Base-by-base conservation (phyloP, 2,329 filamentous ascomycete genomes). In the Colletotrichum camelliae region DNA sequence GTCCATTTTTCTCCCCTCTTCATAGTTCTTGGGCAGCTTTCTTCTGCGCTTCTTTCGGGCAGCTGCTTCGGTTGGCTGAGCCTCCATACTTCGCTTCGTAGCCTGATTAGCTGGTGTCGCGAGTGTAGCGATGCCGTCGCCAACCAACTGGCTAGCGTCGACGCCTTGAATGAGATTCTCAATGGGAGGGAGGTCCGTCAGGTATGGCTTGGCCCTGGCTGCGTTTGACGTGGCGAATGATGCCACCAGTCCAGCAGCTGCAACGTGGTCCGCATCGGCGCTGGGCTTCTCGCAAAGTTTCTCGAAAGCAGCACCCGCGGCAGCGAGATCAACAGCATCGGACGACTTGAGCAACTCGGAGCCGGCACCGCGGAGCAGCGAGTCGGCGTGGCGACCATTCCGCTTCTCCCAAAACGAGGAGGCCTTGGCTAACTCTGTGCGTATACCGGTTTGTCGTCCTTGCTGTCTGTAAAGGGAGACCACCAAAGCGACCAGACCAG, bases 201-300 rank as follows among this genome's bases (percentile, higher is more conserved):
- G 84, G 72, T 93, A 87, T 1, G 88, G 82, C 70, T 91, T 85
- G 24, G 92, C 87, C 77, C 90, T 90, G 10, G 88, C 82, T 2
- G 90, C 89, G 76, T 94, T 88, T 2, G 86, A 87, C 3, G 91
- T 91, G 33, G 94, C 94, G 79, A 94, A 92, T 12, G 96, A 93
- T 4, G 97, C 97, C 9, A 98, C 91, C n/a, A 97, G 91, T 2
- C 97, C 97, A 10, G 96, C 96, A 18, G 92, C 91, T 2, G 94
- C 93, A 70, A 94, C 89, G 37, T 89, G 90, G 79, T 98, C 95
- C 52, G 87, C 87, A 18, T 90, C 87, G 58, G 87, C 87, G n/a
- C 90, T 87, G 57, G 95, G 89, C 74, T 92, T 88, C 4, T 90
- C 85, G 77, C 94, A 91, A 15, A 98, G 89, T 64, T 90, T 90